Evolutionary conservation across 1,284 basidiomycete species (phyloP).

Genomic region (Boletellus deceptivus): DNA sequence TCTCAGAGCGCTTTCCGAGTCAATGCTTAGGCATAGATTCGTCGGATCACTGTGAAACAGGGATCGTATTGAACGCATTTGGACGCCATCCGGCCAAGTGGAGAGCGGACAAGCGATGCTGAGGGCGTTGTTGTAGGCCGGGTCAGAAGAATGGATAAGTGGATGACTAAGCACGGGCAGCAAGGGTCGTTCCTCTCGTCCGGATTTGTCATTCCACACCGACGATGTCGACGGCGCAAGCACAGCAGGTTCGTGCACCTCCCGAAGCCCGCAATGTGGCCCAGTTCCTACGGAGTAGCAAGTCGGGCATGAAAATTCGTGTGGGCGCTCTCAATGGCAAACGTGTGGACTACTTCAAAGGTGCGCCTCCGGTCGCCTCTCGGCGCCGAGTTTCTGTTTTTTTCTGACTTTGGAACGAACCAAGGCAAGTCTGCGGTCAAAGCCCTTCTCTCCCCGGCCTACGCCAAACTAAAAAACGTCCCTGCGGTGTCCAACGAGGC

Average conservation of each 20-base stretch:
- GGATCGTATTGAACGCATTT: no score
- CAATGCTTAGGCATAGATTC: no score
- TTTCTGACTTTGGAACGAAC: conserved; percentile 3
- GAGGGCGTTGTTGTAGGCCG: no score
- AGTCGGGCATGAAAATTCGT: conserved; percentile 85
- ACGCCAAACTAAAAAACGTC: conserved; percentile 84
- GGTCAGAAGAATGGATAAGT: no score
- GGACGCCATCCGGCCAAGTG: no score
- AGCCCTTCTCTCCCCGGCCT: conserved; percentile 87
- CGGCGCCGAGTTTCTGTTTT: background rate
- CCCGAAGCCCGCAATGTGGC: conserved; percentile 77
- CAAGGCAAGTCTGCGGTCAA: conserved; percentile 90
- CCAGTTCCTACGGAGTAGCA: conserved; percentile 81
- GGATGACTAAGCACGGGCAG: no score
- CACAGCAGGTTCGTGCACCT: conserved; percentile 71
- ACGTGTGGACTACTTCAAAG: conserved; percentile 97
- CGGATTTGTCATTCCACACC: background rate
- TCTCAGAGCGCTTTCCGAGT: no score
- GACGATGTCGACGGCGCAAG: conserved; percentile 47
- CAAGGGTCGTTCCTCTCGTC: background rate
- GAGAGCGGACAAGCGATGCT: no score
- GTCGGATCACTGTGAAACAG: no score
- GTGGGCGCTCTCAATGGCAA: conserved; percentile 93
- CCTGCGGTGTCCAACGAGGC: conserved; percentile 76
- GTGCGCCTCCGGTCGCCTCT: conserved; percentile 30